Percentiles rank a stretch among this genome's conserved stretches.
Evolutionary conservation across 163 green algal genomes (phyloP).

Genomic region (Scenedesmus sp.): DNA sequence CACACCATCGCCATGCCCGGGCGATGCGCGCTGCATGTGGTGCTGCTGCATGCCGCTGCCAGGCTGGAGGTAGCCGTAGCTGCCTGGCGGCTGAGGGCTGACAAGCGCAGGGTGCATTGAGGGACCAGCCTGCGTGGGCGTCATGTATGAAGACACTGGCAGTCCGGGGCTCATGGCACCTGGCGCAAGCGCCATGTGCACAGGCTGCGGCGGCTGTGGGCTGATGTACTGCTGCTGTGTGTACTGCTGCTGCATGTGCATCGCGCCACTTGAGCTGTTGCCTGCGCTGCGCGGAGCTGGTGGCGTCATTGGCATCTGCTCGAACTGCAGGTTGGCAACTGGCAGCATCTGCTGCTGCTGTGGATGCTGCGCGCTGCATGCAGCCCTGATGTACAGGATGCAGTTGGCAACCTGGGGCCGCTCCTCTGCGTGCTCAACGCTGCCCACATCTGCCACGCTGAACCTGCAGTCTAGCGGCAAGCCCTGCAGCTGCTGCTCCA

Average conservation of each 20-base stretch:
- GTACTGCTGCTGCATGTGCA: not conserved
- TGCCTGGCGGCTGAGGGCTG: not conserved
- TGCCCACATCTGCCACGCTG: constrained; percentile 66
- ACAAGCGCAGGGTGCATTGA: not conserved
- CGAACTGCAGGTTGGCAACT: not conserved
- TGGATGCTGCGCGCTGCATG: not conserved
- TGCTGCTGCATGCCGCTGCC: constrained; percentile 28
- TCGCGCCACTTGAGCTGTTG: not conserved
- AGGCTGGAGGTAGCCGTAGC: not conserved
- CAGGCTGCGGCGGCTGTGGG: not conserved
- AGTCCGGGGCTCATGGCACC: not conserved
- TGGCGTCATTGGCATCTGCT: constrained; percentile 21
- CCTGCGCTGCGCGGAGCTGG: not conserved
- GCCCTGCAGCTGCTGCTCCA: constrained; percentile 43
- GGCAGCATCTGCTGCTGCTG: not conserved
- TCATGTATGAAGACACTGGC: not conserved
- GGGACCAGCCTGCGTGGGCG: not conserved
- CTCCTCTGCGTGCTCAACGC: constrained; percentile 60
- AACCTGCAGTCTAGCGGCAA: constrained; percentile 69
- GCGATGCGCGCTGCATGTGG: constrained; percentile 11
- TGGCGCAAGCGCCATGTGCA: not conserved
- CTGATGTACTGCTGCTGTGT: constrained; percentile 5
- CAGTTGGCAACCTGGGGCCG: constrained; percentile 73
- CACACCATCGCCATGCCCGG: not conserved
- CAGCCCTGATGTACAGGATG: constrained; percentile 62